Evolutionary conservation across 129 eudicot species (phyloP), one percentile per base, ranked within the genome.

Genomic region (Logfia minima): DNA sequence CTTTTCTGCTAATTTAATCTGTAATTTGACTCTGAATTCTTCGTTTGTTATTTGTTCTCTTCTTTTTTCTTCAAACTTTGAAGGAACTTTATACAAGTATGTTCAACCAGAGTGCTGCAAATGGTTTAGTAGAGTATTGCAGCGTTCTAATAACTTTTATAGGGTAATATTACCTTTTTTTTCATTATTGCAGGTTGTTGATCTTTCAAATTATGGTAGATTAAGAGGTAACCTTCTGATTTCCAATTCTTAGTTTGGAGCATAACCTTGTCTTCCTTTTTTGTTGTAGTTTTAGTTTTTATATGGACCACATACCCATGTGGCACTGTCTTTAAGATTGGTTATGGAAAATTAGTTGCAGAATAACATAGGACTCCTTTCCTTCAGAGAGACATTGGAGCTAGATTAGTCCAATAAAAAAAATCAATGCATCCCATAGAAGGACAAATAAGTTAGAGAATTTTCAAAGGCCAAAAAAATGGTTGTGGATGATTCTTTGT

Each of bases 171-270:
- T 80, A 29, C 41, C 29, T 26, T 19, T 55, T 34, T 34, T 67
- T 41, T 24, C 4, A 51, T 28, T 21, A 39, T 18, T 43, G 71
- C 76, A 92, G 98, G 90, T 89, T 83, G 91, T 88, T 79, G 96
- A 92, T 85, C 96, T 92, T 85, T 92, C 98, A 16, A 85, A 81
- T 72, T 88, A 81, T 81, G 93, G 93, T 61, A 84, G 96, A 79
- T 84, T 92, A 75, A 87, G 98, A 92, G 98, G 98, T 92, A 81
- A 75, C 66, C 56, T 18, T 82, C 21, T 11, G 71, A 66, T 70
- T 71, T 63, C 28, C 51, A 79, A 39, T 59, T 68, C 14, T 60
- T 68, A 8, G 16, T 4, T n/a, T 39, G 34, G 77, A 72, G 72
- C 59, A 45, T 66, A 17, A 37, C 67, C 60, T 62, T 78, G 10